Base-by-base conservation (phyloP, 768 basidiomycete genomes). In the Leccinum rimulosum region DNA sequence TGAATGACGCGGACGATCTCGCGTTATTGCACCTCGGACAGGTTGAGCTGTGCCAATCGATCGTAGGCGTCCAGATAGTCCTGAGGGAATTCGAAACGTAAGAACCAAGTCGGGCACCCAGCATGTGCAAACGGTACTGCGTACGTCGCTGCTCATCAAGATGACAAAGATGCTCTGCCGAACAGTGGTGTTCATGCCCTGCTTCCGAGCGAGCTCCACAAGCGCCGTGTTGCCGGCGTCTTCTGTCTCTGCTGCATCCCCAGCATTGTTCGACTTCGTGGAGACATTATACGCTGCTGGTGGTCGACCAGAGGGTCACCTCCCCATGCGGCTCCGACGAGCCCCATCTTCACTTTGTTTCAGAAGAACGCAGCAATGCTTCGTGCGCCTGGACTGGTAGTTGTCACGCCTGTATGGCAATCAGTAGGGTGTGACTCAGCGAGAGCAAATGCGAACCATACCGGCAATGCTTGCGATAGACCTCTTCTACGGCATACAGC, bases 161-260 rank as follows among this genome's bases (percentile, higher is more conserved):
- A 95, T 89, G 15, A 95, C 86, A 68, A 99, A 99, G 54, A 98
- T 87, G 56, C 89, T 88, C 61, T 93, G 80, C 38, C 96, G 82
- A 43, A 98, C 88, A 66, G 98, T 96, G 2, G 95, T 98, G 69
- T 99, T 99, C 96, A 98, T 98, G 22, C 97, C 97, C 71, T 98
- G 97, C 69, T 87, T 89, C 64, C 85, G 81, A 4, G 97, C 96
- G n/a, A 98, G 80, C 65, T 87, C 88, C 40, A 88, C 63, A 31
- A 98, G 76, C 5, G 76, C 70, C 48, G 74, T 78, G 50, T 74
- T 68, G 30, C 68, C 66, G 4, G 68, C 66, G 47, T 75, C 75
- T 49, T 71, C 71, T 9, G 62, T 65, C n/a, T 62, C 66, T 43
- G 72, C 68, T 49, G 73, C 66, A 55, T 64, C 65, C n/a, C 62